phyloP scores from a whole-genome alignment of 1,284 basidiomycete genomes.

The Moesziomyces aphidis region DNA sequence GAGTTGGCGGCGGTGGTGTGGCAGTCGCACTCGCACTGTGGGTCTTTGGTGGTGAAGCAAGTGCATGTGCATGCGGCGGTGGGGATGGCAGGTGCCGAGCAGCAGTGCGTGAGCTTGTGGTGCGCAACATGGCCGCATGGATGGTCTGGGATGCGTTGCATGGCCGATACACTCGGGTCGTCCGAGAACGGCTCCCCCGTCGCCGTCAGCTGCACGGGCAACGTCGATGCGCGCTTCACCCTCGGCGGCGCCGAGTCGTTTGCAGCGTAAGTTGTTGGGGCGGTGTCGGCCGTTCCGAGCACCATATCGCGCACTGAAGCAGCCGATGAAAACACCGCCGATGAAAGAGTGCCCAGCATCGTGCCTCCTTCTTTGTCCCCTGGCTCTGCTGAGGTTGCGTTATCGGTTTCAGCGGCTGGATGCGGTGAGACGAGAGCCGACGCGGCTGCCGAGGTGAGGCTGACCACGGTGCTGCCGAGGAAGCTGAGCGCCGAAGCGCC shows the following conservation, averaged over 20 bases:
- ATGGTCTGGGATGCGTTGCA: constrained; percentile 46
- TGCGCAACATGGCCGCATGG: constrained; percentile 11
- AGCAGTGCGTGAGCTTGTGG: constrained; percentile 15
- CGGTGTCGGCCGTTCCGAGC: neutral
- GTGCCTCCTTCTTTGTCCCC: neutral
- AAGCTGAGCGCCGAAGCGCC: constrained; percentile 24
- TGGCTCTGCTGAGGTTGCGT: neutral
- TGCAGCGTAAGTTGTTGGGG: neutral
- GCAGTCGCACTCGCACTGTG: constrained; percentile 11
- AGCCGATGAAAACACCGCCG: constrained; percentile 8
- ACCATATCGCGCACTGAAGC: constrained; percentile 15
- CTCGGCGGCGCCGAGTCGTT: neutral
- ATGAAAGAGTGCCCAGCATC: constrained; percentile 9
- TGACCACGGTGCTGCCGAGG: constrained; percentile 20
- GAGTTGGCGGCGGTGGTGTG: constrained; percentile 6
- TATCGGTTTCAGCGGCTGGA: neutral
- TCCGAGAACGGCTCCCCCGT: constrained; percentile 32
- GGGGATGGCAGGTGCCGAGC: constrained; percentile 20
- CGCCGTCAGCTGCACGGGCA: constrained; percentile 27
- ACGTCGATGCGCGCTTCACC: constrained; percentile 5
- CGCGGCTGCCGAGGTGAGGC: constrained; percentile 12
- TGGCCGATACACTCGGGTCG: constrained; percentile 38
- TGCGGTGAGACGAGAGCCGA: constrained; percentile 7
- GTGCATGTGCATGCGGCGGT: constrained; percentile 12
- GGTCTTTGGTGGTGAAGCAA: neutral